Percentiles rank a stretch among this genome's conserved stretches.
These are phyloP conservation scores for Thermomucor indicae-seudaticae DNA, from an alignment of 371 early-diverging fungal species.

Conservation along the genomic window DNA sequence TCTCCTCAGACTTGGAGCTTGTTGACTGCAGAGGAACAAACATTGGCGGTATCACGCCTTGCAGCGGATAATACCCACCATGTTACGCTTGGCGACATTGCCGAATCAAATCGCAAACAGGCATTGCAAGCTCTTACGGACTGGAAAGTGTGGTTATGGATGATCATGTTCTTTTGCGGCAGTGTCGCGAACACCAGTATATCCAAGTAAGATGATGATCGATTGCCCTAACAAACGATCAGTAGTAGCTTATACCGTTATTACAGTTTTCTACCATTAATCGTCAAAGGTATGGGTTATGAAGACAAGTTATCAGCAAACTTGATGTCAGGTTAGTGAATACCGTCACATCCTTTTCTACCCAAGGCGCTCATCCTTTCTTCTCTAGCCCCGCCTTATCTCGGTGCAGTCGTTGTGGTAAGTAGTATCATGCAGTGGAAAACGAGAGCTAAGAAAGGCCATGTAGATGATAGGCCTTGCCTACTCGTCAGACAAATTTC, in stretches of 20 bases:
- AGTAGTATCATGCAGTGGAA: too few relatives aligned
- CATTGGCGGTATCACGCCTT: constrained; percentile 24
- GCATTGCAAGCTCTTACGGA: constrained; percentile 32
- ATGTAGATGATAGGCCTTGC: constrained; percentile 36
- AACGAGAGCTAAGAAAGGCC: too few relatives aligned
- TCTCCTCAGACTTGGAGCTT: constrained; percentile 33
- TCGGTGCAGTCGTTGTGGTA: constrained; percentile 41
- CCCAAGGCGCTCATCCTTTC: too few relatives aligned
- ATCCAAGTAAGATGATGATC: constrained; percentile 29
- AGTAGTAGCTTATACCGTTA: background rate
- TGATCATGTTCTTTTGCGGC: constrained; percentile 49
- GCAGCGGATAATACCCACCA: constrained; percentile 15
- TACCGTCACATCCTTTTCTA: background rate
- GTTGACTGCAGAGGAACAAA: constrained; percentile 27
- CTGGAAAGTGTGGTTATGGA: constrained; percentile 48
- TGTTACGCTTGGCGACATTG: constrained; percentile 27
- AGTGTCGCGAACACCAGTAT: constrained; percentile 46
- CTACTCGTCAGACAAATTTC: constrained; percentile 31
- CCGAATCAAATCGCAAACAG: constrained; percentile 34
- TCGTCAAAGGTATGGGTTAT: constrained; percentile 43
- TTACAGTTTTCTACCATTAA: constrained; percentile 34
- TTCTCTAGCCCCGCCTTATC: constrained; percentile 48
- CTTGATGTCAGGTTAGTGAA: constrained; percentile 36
- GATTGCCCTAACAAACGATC: background rate
- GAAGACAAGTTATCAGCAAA: constrained; percentile 40